Conservation (phyloP, 331 rosid genomes). For the Phaseolus coccineus region DNA sequence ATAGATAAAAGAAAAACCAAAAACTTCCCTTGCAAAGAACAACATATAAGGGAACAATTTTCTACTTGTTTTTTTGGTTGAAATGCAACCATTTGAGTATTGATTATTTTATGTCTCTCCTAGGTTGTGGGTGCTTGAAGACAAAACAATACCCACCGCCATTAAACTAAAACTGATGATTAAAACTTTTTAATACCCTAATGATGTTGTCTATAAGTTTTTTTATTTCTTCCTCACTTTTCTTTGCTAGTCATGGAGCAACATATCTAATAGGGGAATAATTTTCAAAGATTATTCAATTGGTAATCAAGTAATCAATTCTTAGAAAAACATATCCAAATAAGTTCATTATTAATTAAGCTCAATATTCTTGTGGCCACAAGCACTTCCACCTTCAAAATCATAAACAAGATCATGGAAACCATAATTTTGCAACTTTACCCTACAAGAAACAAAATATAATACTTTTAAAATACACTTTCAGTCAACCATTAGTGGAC, state of each 20-base stretch:
- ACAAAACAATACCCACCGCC: neutral
- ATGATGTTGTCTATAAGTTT: neutral
- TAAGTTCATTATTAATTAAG: neutral
- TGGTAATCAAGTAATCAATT: conserved; percentile 11
- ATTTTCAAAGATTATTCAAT: neutral
- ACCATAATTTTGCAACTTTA: neutral
- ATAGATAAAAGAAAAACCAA: too few relatives aligned
- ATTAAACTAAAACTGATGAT: neutral
- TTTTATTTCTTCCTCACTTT: neutral
- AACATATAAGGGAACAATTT: neutral
- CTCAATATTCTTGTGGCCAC: neutral
- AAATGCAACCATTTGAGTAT: too few relatives aligned
- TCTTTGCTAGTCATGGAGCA: neutral
- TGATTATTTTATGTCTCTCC: too few relatives aligned
- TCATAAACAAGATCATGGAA: neutral
- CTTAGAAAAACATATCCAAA: too few relatives aligned
- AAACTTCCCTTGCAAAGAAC: too few relatives aligned
- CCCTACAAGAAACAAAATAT: neutral
- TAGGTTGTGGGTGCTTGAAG: neutral
- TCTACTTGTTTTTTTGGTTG: neutral
- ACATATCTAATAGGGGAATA: neutral
- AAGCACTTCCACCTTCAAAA: conserved; percentile 21
- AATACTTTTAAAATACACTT: neutral
- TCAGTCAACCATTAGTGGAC: conserved; percentile 2
- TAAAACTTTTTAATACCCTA: neutral